Percentiles rank a stretch among this genome's conserved stretches.
Evolutionary conservation across 1,284 basidiomycete species (phyloP).

Genomic region (Apiotrichum gamsii): DNA sequence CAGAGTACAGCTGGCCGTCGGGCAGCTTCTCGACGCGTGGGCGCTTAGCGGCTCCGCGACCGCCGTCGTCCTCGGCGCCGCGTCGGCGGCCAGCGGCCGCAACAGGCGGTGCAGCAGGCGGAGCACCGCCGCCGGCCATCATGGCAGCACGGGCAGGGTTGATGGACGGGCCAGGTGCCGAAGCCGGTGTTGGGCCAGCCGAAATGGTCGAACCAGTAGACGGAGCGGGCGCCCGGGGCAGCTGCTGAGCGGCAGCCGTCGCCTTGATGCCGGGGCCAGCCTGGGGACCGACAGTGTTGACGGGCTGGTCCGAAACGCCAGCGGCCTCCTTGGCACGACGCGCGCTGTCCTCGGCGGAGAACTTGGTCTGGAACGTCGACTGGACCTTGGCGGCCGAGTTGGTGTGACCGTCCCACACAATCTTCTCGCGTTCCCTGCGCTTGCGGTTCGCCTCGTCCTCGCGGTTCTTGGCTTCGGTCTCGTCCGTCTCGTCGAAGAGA

Average conservation of each 20-base stretch:
- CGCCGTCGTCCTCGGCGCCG: slow-evolving; percentile 22
- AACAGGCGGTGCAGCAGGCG: slow-evolving; percentile 1
- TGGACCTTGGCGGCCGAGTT: slow-evolving; percentile 79
- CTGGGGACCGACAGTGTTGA: slow-evolving; percentile 26
- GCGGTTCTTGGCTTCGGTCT: slow-evolving; percentile 73
- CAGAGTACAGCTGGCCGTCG: slow-evolving; percentile 23
- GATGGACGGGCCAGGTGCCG: slow-evolving; percentile 18
- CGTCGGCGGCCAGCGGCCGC: slow-evolving; percentile 12
- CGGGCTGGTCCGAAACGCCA: slow-evolving; percentile 22
- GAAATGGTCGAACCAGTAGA: slow-evolving; percentile 44
- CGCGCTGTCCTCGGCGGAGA: slow-evolving; percentile 91
- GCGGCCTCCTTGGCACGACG: slow-evolving; percentile 81
- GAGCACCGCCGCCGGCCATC: slow-evolving; percentile 12
- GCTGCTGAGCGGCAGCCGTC: neutral
- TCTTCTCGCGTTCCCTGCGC: slow-evolving; percentile 78
- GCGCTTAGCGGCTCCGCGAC: slow-evolving; percentile 8
- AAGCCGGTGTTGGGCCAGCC: slow-evolving; percentile 38
- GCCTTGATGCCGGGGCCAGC: slow-evolving; percentile 28
- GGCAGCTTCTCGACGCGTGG: slow-evolving; percentile 17
- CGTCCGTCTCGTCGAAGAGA: slow-evolving; percentile 78
- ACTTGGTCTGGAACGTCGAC: slow-evolving; percentile 81
- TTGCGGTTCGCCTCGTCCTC: slow-evolving; percentile 74
- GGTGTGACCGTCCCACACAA: slow-evolving; percentile 93
- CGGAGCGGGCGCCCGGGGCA: slow-evolving; percentile 35
- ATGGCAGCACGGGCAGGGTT: slow-evolving; percentile 51